phyloP scores from a whole-genome alignment of 164 flowering plant genomes.

The Vitis vinifera region ASM3070453v1 NC_081809.1:25554501-25555000 shows the following conservation, averaged over 20 bases:
- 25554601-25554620: conserved; percentile 8
- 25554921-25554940: too few species aligned
- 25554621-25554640: conserved; percentile 11
- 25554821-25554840: too few species aligned
- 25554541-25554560: conserved; percentile 1
- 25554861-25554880: too few species aligned
- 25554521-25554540: conserved; percentile 4
- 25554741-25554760: conserved; percentile 16
- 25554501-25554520: not conserved
- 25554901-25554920: too few species aligned
- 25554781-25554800: conserved; percentile 23
- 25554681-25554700: conserved; percentile 4
- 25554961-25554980: too few species aligned
- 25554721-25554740: conserved; percentile 16
- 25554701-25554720: conserved; percentile 9
- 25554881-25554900: too few species aligned
- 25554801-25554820: too few species aligned
- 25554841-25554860: too few species aligned
- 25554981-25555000: too few species aligned
- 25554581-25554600: not conserved
- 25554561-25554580: not conserved
- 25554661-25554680: conserved; percentile 19
- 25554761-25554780: conserved; percentile 29
- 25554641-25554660: conserved; percentile 8
- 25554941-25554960: too few species aligned